Evolutionary conservation across 1,284 basidiomycete genomes (phyloP), one percentile per base, ranked within the genome.

Genomic region (Apiotrichum sp.): DNA sequence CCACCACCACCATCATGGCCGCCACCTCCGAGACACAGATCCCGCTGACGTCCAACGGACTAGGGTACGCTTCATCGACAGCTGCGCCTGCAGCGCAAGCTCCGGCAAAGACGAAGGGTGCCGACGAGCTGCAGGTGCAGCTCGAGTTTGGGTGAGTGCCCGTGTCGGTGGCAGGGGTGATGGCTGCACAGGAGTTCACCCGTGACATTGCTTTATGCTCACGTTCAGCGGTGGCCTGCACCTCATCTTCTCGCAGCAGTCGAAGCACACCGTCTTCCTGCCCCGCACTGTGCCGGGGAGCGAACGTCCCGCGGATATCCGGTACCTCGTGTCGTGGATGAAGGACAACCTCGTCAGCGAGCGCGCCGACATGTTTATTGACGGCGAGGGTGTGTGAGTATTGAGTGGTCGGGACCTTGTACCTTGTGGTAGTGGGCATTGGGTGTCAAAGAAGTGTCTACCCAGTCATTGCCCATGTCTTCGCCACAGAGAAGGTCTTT

Each of bases 281-380:
- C 88, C 89, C 2, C 65, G 79, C 0, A 55, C 53, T 3, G 77
- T 84, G 47, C 62, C 67, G 3, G 65, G 69, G 14, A 52, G 58
- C 4, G 59, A 62, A 3, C 74, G 73, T 31, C 83, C 83, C 56
- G 79, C 81, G 7, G 85, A 91, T 66, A 78, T 97, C 61, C 77
- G 83, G 1, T 87, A 85, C 70, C 80, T 98, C 42, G 86, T 98
- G 43, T 80, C 83, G 55, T 85, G 88, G 77, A 82, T 98, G 64
- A 82, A 85, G 59, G 82, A 86, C 57, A 84, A 88, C 65, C 72
- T 93, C 53, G 80, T 98, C 65, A 86, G 83, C 62, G 92, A 95
- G 70, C 80, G 95, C 14, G 84, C 84, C 41, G 93, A 96, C 70
- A 80, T 98, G 57, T 98, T 98, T 70, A 82, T 89, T 50, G 93